Evolutionary conservation across 1,284 basidiomycete genomes (phyloP), one percentile per base, ranked within the genome.

Genomic region (Ustanciosporium gigantosporum): DNA sequence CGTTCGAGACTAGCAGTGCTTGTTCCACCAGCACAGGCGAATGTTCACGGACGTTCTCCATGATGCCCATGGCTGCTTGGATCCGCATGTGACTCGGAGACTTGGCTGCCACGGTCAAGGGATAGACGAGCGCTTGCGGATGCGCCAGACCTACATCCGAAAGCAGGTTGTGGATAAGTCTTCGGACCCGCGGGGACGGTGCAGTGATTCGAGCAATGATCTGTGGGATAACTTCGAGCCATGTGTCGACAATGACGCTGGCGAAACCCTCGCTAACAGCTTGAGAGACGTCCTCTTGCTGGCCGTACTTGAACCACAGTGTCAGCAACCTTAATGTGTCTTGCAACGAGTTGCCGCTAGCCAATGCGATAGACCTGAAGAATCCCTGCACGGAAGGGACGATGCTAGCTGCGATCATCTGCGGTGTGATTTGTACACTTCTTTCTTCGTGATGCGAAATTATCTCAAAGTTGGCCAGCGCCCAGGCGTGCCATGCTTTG

Each of bases 401-500:
- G 51, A 95, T 90, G 78, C 96, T 90, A 8, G 86, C 84, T 23
- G 88, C 87, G 39, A 96, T 84, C 47, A 85, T 84, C 31, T 84
- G 84, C 13, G 86, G 84, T 2, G 86, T 84, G n/a, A 89, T 79
- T 43, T 89, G 88, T n/a, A 82, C 79, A 80, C 64, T 85, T 84
- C 55, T 81, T 24, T 65, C 55, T 43, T 75, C 74, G 55, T 77
- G 72, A 36, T 76, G 70, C 43, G 73, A 67, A 51, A 98, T 88
- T 56, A 97, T 90, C 62, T 97, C 91, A 66, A 95, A 95, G 78
- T 97, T 97, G 11, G 92, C 89, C 50, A 98, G 81, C 5, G 95
- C 94, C 92, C 93, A 98, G 0, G 91, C 93, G 78, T 98, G 94
- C 94, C 94, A 97, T 15, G 94, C 95, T 79, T 97, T 96, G 80